These are phyloP conservation scores for Actinomucor elegans DNA, from an alignment of 371 early-diverging fungal genomes.

Conservation along the genomic window DNA sequence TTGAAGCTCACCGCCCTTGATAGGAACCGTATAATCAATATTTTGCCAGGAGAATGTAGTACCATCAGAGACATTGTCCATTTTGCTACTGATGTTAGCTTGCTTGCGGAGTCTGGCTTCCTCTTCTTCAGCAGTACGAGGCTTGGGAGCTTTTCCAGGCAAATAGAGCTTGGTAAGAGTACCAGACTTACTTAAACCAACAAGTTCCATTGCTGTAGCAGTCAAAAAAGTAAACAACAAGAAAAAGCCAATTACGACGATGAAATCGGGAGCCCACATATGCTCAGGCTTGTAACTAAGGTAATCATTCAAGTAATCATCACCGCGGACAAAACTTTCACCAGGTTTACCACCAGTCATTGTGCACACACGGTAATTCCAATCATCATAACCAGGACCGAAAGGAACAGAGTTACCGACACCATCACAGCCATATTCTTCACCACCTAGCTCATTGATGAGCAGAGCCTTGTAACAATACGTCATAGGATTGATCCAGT, in stretches of 20 bases:
- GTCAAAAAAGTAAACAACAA: slow-evolving; percentile 50
- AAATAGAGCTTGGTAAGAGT: slow-evolving; percentile 58
- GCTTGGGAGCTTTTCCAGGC: slow-evolving; percentile 33
- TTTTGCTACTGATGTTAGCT: slow-evolving; percentile 19
- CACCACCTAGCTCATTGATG: slow-evolving; percentile 64
- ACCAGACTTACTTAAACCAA: slow-evolving; percentile 47
- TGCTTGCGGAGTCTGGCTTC: slow-evolving; percentile 16
- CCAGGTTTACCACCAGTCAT: slow-evolving; percentile 54
- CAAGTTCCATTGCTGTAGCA: slow-evolving; percentile 52
- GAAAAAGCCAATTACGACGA: slow-evolving; percentile 56
- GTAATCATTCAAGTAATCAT: slow-evolving; percentile 45
- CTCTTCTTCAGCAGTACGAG: slow-evolving; percentile 22
- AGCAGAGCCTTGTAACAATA: slow-evolving; percentile 65
- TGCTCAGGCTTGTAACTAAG: slow-evolving; percentile 36
- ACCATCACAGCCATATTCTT: slow-evolving; percentile 35
- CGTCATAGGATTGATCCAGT: slow-evolving; percentile 68
- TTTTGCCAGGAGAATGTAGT: slow-evolving; percentile 61
- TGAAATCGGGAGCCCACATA: slow-evolving; percentile 57
- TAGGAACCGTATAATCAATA: slow-evolving; percentile 58
- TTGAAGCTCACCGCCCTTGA: slow-evolving; percentile 54
- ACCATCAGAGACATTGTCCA: slow-evolving; percentile 37
- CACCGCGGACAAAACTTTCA: slow-evolving; percentile 40
- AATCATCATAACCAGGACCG: slow-evolving; percentile 42
- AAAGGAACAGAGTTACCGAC: slow-evolving; percentile 41
- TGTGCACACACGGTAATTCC: slow-evolving; percentile 57